Conservation (phyloP, 768 basidiomycete genomes). For the Paxillus rubicundulus region DNA sequence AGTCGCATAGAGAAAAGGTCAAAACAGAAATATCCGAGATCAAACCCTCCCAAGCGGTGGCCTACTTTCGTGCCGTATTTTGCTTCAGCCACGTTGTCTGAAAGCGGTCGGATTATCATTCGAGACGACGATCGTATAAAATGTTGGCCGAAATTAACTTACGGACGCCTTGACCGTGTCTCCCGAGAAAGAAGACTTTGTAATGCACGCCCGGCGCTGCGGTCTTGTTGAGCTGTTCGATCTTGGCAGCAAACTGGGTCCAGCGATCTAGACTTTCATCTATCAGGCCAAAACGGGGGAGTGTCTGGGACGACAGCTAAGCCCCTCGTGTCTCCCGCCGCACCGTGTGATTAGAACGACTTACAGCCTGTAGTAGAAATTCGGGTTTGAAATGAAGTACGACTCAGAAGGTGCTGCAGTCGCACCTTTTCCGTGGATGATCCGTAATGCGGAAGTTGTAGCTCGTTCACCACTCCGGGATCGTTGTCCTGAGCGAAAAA, state of each 20-base stretch:
- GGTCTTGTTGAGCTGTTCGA: conserved; percentile 47
- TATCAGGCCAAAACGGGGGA: conserved; percentile 53
- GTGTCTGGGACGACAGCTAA: conserved; percentile 36
- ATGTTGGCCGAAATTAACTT: conserved; percentile 22
- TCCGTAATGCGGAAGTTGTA: no score
- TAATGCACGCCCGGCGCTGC: conserved; percentile 40
- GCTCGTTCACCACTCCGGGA: not conserved
- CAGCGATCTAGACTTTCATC: conserved; percentile 51
- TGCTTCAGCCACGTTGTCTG: conserved; percentile 67
- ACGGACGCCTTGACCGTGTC: conserved; percentile 77
- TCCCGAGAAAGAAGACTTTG: conserved; percentile 63
- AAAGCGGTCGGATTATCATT: conserved; percentile 45
- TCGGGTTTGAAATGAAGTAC: no score
- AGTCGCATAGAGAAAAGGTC: not conserved
- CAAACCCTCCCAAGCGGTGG: not conserved
- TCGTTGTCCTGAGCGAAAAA: conserved; percentile 24
- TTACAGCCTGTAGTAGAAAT: conserved; percentile 9
- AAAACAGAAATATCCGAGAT: not conserved
- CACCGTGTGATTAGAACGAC: not conserved
- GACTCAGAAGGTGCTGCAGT: no score
- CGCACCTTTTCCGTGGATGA: no score
- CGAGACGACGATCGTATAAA: conserved; percentile 51
- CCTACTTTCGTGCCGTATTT: conserved; percentile 58
- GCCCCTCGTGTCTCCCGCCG: not conserved
- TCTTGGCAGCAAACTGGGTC: conserved; percentile 38